Evolutionary conservation across 345 rosid genomes (phyloP).

Genomic region (Viola odorata): DNA sequence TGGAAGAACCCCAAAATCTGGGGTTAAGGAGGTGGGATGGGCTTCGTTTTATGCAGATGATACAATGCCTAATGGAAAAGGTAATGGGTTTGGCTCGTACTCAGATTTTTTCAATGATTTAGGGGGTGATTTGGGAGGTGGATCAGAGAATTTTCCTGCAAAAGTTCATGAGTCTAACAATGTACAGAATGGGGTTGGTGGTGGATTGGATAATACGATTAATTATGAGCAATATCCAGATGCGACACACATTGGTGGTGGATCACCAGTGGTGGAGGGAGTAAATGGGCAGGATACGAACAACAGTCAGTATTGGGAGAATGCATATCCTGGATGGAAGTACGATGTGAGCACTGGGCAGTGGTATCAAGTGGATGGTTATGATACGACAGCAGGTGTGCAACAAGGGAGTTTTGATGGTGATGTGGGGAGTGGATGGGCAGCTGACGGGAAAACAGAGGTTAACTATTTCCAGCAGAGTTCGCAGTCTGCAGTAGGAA

Average conservation of each 20-base stretch:
- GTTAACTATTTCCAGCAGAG: constrained; percentile 56
- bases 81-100: constrained; percentile 55
- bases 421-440: constrained; percentile 38
- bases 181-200: constrained; percentile 18
- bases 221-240: constrained; percentile 33
- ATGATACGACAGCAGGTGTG: constrained; percentile 21
- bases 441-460: constrained; percentile 43
- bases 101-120: constrained; percentile 71
- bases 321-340: constrained; percentile 88
- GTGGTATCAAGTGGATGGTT: constrained; percentile 72
- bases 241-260: constrained; percentile 27
- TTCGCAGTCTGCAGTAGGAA: constrained; percentile 48
- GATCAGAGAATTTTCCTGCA: constrained; percentile 34
- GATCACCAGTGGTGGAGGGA: constrained; percentile 22
- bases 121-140: constrained; percentile 43
- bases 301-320: constrained; percentile 67
- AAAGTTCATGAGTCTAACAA: constrained; percentile 28
- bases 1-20: constrained; percentile 36
- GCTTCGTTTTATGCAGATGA: constrained; percentile 60
- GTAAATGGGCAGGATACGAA: constrained; percentile 44
- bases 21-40: constrained; percentile 87
- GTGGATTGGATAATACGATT: constrained; percentile 30
- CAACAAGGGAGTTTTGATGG: constrained; percentile 38
- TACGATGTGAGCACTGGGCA: constrained; percentile 63
- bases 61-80: constrained; percentile 33